phyloP scores from a whole-genome alignment of 1,139 yeast species.

The Blastobotrys ciferrii region DNA sequence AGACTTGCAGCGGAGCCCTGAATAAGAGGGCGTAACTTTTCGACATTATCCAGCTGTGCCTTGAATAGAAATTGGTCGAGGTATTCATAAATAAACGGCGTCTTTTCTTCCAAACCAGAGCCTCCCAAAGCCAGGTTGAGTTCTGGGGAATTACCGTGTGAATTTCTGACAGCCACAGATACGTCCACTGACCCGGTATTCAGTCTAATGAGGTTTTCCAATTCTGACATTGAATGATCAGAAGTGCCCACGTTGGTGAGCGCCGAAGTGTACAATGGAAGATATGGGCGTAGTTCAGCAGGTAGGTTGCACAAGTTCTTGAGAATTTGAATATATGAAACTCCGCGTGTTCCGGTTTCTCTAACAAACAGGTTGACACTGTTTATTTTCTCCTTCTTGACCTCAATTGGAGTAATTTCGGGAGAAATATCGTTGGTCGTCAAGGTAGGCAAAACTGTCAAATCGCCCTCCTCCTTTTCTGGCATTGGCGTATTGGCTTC shows the following conservation, averaged over 20 bases:
- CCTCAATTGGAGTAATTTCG: slow-evolving; percentile 45
- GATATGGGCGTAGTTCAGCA: slow-evolving; percentile 56
- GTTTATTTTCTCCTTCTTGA: slow-evolving; percentile 19
- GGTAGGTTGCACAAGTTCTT: slow-evolving; percentile 50
- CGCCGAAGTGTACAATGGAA: slow-evolving; percentile 78
- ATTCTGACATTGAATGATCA: slow-evolving; percentile 64
- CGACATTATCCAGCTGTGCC: slow-evolving; percentile 67
- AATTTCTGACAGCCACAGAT: slow-evolving; percentile 48
- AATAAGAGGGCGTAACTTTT: slow-evolving; percentile 70
- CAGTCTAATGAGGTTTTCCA: slow-evolving; percentile 80
- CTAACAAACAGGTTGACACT: slow-evolving; percentile 31
- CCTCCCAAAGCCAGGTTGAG: slow-evolving; percentile 63
- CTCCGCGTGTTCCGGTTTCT: slow-evolving; percentile 36
- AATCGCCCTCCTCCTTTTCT: slow-evolving; percentile 62
- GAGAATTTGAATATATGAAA: slow-evolving; percentile 26
- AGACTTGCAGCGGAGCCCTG: slow-evolving; percentile 77
- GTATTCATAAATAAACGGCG: slow-evolving; percentile 57
- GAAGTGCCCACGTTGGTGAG: slow-evolving; percentile 83
- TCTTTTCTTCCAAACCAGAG: slow-evolving; percentile 67
- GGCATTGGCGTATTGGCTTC: slow-evolving; percentile 59
- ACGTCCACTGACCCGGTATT: slow-evolving; percentile 83
- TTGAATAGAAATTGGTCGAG: slow-evolving; percentile 67
- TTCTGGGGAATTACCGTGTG: background rate
- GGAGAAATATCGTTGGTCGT: slow-evolving; percentile 69
- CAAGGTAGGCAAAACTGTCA: slow-evolving; percentile 77